Evolutionary conservation across 305 asterid species (phyloP).

Genomic region (Coffea humblotiana): DNA sequence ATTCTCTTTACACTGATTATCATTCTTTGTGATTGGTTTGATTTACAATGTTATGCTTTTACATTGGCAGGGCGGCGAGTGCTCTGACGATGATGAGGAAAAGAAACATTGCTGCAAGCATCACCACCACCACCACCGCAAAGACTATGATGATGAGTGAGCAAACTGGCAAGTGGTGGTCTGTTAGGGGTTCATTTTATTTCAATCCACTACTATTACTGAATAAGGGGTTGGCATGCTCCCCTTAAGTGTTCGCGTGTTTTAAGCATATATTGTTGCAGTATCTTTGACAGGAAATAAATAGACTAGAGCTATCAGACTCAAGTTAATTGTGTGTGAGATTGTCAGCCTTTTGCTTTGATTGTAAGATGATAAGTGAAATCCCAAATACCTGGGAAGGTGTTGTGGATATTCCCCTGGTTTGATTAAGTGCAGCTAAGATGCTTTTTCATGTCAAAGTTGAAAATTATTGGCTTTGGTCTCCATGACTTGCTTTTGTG

Average conservation of each 20-base stretch:
- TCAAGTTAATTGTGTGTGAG: background rate
- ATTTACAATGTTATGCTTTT: background rate
- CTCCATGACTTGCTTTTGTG: background rate
- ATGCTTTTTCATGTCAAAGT: background rate
- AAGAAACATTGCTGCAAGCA: conserved; percentile 18
- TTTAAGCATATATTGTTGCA: background rate
- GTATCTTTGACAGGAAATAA: background rate
- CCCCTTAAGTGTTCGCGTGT: background rate
- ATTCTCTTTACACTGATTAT: background rate
- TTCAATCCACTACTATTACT: background rate
- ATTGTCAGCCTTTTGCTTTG: background rate
- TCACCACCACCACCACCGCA: conserved; percentile 28
- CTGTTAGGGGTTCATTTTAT: conserved; percentile 4
- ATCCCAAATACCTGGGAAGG: conserved; percentile 17
- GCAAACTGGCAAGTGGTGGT: background rate
- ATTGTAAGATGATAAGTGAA: conserved; percentile 2
- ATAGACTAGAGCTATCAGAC: background rate
- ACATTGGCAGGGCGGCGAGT: conserved; percentile 27
- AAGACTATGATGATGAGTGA: conserved; percentile 27
- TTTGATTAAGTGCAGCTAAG: background rate
- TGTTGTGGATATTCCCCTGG: background rate
- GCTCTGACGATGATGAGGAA: conserved; percentile 28
- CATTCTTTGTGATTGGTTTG: background rate
- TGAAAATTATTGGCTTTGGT: background rate
- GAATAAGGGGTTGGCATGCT: conserved; percentile 1